These are phyloP conservation scores for Rachicladosporium sp. DNA, from an alignment of 2,329 filamentous ascomycete species.

Conservation along the genomic window DNA sequence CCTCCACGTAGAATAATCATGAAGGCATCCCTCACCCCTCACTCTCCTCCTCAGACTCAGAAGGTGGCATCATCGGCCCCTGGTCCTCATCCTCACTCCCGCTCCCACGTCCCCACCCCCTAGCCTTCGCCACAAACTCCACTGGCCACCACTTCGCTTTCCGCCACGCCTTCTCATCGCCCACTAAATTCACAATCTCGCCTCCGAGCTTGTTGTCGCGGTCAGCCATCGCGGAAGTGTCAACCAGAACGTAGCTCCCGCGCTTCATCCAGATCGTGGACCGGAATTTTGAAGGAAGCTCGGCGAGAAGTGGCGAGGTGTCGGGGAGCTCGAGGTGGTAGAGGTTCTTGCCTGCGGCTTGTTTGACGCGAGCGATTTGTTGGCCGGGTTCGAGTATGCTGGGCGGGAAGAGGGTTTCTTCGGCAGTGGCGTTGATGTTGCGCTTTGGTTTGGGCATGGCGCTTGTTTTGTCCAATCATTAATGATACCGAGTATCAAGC, in stretches of 20 bases:
- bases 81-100: conserved; percentile 54
- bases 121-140: conserved; percentile 35
- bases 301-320: conserved; percentile 56
- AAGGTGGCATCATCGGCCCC: conserved; percentile 27
- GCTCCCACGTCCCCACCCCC: conserved; percentile 16
- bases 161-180: conserved; percentile 84
- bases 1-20: conserved; percentile 5
- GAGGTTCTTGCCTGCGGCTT: conserved; percentile 78
- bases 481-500: too few species aligned
- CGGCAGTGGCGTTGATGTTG: conserved; percentile 62
- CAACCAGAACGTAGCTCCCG: conserved; percentile 74
- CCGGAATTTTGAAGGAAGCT: conserved; percentile 74
- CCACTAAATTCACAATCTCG: conserved; percentile 84
- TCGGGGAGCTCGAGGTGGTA: conserved; percentile 66
- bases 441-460: conserved; percentile 64
- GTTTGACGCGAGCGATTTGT: conserved; percentile 63
- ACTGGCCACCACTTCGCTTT: conserved; percentile 69
- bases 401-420: conserved; percentile 55
- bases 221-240: conserved; percentile 52
- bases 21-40: background rate
- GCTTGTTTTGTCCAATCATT: too few species aligned
- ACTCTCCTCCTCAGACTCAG: conserved; percentile 17
- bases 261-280: conserved; percentile 90
- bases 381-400: conserved; percentile 38
- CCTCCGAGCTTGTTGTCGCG: conserved; percentile 68